A percentile compares a stretch with the other conserved stretches of the same genome.
Conservation (phyloP, 768 basidiomycete genomes). For the Panaeolus papilionaceus region DNA sequence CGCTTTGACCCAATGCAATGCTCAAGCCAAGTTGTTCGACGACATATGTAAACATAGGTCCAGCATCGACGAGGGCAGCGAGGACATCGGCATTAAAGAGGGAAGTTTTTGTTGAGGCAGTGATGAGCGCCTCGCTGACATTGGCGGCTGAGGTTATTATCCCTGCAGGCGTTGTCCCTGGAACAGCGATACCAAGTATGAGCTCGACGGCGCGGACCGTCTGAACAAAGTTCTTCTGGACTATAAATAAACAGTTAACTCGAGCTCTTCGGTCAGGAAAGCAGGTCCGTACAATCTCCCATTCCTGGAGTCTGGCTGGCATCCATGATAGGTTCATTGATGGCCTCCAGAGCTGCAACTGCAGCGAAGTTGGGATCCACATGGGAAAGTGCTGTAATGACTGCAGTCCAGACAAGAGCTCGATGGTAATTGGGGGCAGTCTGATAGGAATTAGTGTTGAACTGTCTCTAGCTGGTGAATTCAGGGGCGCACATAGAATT, state of each 20-base stretch:
- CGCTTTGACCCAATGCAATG: conserved; percentile 24
- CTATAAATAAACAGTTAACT: conserved; percentile 38
- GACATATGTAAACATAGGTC: conserved; percentile 43
- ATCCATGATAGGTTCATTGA: conserved; percentile 82
- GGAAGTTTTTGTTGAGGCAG: conserved; percentile 23
- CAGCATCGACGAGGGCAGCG: conserved; percentile 39
- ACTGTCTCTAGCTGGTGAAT: background rate
- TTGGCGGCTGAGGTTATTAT: background rate
- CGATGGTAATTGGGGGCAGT: conserved; percentile 77
- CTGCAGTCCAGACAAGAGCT: conserved; percentile 81
- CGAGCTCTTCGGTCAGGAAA: background rate
- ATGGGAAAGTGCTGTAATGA: conserved; percentile 78
- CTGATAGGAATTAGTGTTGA: conserved; percentile 38
- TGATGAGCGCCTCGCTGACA: conserved; percentile 25
- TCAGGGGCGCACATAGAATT: conserved; percentile 67
- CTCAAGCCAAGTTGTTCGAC: conserved; percentile 32
- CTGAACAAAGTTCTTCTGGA: conserved; percentile 73
- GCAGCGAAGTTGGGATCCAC: conserved; percentile 68
- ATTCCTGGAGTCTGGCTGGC: conserved; percentile 70
- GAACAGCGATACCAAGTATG: conserved; percentile 58
- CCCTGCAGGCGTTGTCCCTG: conserved; percentile 28
- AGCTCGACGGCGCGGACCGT: conserved; percentile 71
- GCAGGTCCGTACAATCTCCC: conserved; percentile 61
- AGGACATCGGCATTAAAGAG: conserved; percentile 36
- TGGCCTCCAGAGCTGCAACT: conserved; percentile 75